Evolutionary conservation across 805 yeast genomes (phyloP), one percentile per base, ranked within the genome.

Genomic region (Candida alai): DNA sequence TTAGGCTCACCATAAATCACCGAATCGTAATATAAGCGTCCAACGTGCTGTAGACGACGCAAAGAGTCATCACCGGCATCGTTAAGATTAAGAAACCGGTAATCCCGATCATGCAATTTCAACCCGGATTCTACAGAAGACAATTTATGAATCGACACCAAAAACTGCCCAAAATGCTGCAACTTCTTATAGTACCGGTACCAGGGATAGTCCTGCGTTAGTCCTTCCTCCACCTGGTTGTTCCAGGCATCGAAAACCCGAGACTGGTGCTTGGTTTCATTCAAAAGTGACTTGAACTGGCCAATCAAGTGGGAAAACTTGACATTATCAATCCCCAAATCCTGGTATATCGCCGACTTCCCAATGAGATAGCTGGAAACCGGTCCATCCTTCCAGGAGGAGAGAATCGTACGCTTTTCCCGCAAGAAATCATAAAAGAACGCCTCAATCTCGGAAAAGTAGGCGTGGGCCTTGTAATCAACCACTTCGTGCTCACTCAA

Each of bases 151-250:
- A 80, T 80, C 5, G 74, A 58, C 19, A 73, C 52, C 37, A 80
- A 73, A 37, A 81, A 63, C 35, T 72, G 70, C 11, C 81, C 70
- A 32, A 78, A 80, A 4, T 78, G 64, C 32, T 62, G 68, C 23
- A 84, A 49, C 54, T 86, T 86, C 43, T 67, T 72, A 43, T 66
- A 70, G 34, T 71, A 60, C 42, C 71, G 65, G 62, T 80, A 86
- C 88, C 95, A 83, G 1, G 96, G 88, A 47, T 74, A 82, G 46
- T 86, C 97, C 27, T 69, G 60, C 1, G 68, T 56, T 35, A 79
- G 73, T 21, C 71, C 66, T 2, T 60, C 56, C 42, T 76, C 78
- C 18, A 85, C 62, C 2, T 63, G 52, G 3, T 49, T 47, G 13
- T 71, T 68, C 40, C 68, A 67, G 2, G 44, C 48, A 45, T 84